Evolutionary conservation across 352 stramenopile species (phyloP).

Genomic region (Lagenidium sp.): DNA sequence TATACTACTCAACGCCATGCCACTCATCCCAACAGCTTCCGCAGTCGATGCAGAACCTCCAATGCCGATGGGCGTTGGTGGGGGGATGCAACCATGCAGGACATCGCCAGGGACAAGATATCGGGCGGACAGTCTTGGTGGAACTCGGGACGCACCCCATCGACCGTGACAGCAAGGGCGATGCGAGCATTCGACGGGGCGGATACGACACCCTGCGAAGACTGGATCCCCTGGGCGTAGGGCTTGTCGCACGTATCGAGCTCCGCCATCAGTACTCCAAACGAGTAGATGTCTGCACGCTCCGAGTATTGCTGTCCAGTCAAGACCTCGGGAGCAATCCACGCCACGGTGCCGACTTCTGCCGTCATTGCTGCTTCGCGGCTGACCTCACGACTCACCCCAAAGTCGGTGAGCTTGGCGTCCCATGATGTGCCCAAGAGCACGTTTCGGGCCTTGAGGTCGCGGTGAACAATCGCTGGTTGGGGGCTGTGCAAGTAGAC

Average conservation of each 20-base stretch:
- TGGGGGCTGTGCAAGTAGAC: slow-evolving; percentile 34
- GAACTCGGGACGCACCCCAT: neutral
- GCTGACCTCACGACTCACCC: slow-evolving; percentile 44
- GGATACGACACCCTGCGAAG: neutral
- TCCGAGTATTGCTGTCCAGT: slow-evolving; percentile 34
- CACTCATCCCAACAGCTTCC: too few species aligned
- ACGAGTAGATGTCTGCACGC: slow-evolving; percentile 47
- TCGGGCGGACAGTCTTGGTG: slow-evolving; percentile 1
- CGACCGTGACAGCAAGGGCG: slow-evolving; percentile 1
- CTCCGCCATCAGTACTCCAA: slow-evolving; percentile 40
- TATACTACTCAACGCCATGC: too few species aligned
- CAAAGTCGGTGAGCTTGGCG: slow-evolving; percentile 86
- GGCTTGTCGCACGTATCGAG: slow-evolving; percentile 36
- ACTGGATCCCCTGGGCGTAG: slow-evolving; percentile 12
- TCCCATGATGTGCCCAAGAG: slow-evolving; percentile 24
- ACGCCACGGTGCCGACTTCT: slow-evolving; percentile 41
- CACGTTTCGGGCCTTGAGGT: slow-evolving; percentile 53
- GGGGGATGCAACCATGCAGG: neutral
- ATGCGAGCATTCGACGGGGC: slow-evolving; percentile 3
- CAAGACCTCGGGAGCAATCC: slow-evolving; percentile 49
- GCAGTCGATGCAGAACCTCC: too few species aligned
- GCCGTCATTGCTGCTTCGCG: slow-evolving; percentile 23
- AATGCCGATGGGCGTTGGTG: neutral
- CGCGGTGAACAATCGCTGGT: slow-evolving; percentile 37
- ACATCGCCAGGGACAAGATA: neutral